A percentile compares a stretch with the other conserved stretches of the same genome.
phyloP scores from a whole-genome alignment of 2,329 filamentous ascomycete species.

The Thermoascus crustaceus region DNA sequence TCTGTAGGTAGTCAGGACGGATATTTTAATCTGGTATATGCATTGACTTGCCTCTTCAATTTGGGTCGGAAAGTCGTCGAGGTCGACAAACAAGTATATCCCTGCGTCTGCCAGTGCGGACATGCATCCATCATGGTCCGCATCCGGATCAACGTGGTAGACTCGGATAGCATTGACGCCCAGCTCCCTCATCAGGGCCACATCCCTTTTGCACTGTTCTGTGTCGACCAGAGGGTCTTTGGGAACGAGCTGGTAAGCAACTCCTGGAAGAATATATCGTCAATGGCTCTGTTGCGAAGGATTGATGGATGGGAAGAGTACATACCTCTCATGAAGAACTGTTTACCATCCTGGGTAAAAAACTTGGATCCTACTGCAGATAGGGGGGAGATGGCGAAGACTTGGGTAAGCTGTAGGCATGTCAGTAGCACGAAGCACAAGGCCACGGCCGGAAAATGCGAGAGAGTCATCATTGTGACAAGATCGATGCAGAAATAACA shows the following conservation, averaged over 20 bases:
- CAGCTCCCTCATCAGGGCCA: conserved; percentile 66
- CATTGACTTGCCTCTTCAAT: conserved; percentile 31
- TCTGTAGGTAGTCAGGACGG: conserved; percentile 28
- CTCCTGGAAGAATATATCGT: conserved; percentile 42
- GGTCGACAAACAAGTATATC: conserved; percentile 77
- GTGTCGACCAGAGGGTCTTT: conserved; percentile 69
- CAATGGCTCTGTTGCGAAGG: not conserved
- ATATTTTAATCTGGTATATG: not conserved
- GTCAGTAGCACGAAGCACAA: conserved; percentile 18
- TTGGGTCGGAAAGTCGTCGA: conserved; percentile 49
- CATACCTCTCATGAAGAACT: conserved; percentile 75
- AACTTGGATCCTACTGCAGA: conserved; percentile 70
- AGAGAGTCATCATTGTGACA: conserved; percentile 6
- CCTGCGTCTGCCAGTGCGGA: conserved; percentile 66
- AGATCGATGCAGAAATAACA: too few species aligned
- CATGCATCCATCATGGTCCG: conserved; percentile 74
- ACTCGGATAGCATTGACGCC: conserved; percentile 79
- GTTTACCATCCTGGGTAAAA: conserved; percentile 69
- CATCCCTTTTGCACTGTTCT: conserved; percentile 69
- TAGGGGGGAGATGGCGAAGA: conserved; percentile 46
- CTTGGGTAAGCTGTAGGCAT: conserved; percentile 19
- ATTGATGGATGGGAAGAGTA: not conserved
- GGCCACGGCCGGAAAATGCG: conserved; percentile 3
- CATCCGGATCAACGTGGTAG: conserved; percentile 71
- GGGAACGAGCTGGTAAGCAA: conserved; percentile 61